phyloP scores from a whole-genome alignment of 2,329 filamentous ascomycete species.

The Monilinia vaccinii-corymbosi region DNA sequence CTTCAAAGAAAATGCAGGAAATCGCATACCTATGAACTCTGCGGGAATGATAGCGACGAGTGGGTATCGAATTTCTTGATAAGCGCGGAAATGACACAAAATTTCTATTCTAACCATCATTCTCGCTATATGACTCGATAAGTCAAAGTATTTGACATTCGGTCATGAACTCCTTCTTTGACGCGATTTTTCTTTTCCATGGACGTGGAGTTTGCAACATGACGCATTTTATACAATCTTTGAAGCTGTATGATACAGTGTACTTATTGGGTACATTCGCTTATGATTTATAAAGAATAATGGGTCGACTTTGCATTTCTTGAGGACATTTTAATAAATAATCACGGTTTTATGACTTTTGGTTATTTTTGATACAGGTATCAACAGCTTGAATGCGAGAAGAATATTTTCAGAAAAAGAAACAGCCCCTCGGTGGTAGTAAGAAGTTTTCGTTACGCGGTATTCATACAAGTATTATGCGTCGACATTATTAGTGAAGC shows the following conservation, averaged over 20 bases:
- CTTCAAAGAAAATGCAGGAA: constrained; percentile 16
- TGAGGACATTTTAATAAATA: not conserved
- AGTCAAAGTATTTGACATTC: not conserved
- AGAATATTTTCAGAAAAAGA: not conserved
- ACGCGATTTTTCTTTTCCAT: not conserved
- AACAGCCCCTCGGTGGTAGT: not conserved
- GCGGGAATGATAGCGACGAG: constrained; percentile 2
- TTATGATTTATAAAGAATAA: not conserved
- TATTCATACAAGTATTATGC: no score
- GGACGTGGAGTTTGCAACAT: not conserved
- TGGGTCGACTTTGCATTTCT: not conserved
- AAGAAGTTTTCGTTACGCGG: no score
- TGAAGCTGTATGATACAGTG: not conserved
- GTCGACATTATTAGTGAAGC: no score
- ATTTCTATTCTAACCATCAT: not conserved
- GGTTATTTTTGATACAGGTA: not conserved
- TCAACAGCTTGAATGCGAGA: not conserved
- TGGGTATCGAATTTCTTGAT: not conserved
- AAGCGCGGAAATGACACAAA: not conserved
- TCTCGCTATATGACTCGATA: not conserved
- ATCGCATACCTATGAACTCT: not conserved
- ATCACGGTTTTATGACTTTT: not conserved
- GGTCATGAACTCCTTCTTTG: not conserved
- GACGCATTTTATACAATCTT: not conserved
- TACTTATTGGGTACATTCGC: not conserved